Evolutionary conservation across 2,329 filamentous ascomycete species (phyloP).

Genomic region (Colletotrichum nymphaeae): DNA sequence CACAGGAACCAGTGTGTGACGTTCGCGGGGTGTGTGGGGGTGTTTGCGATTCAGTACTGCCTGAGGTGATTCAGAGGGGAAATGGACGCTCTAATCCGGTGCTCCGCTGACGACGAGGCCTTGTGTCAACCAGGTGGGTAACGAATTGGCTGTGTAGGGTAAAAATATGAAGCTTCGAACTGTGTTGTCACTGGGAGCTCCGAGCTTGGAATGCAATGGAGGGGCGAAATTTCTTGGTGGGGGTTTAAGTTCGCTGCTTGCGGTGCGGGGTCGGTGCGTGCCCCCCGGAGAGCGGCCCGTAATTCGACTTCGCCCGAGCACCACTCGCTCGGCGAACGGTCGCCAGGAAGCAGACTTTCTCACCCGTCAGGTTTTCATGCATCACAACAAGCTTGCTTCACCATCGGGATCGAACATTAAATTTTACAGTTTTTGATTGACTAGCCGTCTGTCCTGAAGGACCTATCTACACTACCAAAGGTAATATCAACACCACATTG

Average conservation of each 20-base stretch:
- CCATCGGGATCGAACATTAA: not conserved
- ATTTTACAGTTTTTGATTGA: slow-evolving; percentile 14
- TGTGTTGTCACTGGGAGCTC: not conserved
- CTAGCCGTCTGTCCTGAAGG: not conserved
- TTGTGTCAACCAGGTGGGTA: not conserved
- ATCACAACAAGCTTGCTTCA: too few species aligned
- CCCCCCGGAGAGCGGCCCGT: slow-evolving; percentile 2
- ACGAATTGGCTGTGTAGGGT: not conserved
- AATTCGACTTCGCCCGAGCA: not conserved
- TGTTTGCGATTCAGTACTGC: not conserved
- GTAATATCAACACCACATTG: not conserved
- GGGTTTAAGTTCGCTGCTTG: not conserved
- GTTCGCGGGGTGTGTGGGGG: too few species aligned
- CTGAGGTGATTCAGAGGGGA: not conserved
- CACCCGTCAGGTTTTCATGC: not conserved
- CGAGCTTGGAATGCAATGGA: slow-evolving; percentile 20
- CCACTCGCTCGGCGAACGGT: not conserved
- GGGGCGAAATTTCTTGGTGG: slow-evolving; percentile 36
- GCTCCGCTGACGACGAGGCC: not conserved
- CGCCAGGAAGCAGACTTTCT: not conserved
- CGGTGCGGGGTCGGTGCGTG: slow-evolving; percentile 17
- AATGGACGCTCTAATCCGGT: too few species aligned
- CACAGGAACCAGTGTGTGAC: not conserved
- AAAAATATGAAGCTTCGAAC: not conserved
- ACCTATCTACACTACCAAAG: slow-evolving; percentile 13